Evolutionary conservation across 1,284 basidiomycete species (phyloP).

Genomic region (Blastosporella zonata): DNA sequence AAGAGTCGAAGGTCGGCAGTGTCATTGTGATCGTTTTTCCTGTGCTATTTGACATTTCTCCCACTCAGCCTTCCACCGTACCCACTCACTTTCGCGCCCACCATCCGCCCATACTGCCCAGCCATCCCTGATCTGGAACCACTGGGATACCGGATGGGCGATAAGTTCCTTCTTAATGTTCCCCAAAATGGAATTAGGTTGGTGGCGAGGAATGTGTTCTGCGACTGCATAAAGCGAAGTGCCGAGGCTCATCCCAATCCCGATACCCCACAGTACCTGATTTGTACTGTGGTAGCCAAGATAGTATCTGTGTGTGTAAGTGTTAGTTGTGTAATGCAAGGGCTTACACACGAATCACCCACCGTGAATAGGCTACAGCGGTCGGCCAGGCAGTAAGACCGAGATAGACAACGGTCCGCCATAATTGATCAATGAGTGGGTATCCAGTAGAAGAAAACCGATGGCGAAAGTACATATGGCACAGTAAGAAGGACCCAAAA

Average conservation of each 20-base stretch:
- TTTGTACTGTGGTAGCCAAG: slow-evolving; percentile 70
- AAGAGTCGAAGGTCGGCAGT: too few species aligned
- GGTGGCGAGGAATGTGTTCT: slow-evolving; percentile 56
- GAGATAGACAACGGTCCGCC: slow-evolving; percentile 46
- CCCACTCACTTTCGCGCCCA: slow-evolving; percentile 65
- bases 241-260: slow-evolving; percentile 64
- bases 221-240: slow-evolving; percentile 52
- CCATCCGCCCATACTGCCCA: slow-evolving; percentile 78
- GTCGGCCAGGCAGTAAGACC: slow-evolving; percentile 54
- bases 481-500: slow-evolving; percentile 73
- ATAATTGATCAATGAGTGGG: slow-evolving; percentile 46
- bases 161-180: slow-evolving; percentile 48
- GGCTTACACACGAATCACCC: slow-evolving; percentile 18
- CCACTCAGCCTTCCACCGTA: slow-evolving; percentile 52
- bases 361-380: slow-evolving; percentile 80
- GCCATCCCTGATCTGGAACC: slow-evolving; percentile 74
- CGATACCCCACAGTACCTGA: slow-evolving; percentile 74
- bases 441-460: slow-evolving; percentile 56
- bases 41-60: slow-evolving; percentile 26
- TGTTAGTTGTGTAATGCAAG: background rate
- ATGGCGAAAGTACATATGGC: slow-evolving; percentile 73
- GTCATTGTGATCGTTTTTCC: slow-evolving; percentile 17
- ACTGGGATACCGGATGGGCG: slow-evolving; percentile 55
- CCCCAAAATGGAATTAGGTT: slow-evolving; percentile 54
- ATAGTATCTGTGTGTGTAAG: slow-evolving; percentile 48